A percentile compares a stretch with the other conserved stretches of the same genome.
Conservation (phyloP, 768 basidiomycete genomes). For the Suillus plorans region DNA sequence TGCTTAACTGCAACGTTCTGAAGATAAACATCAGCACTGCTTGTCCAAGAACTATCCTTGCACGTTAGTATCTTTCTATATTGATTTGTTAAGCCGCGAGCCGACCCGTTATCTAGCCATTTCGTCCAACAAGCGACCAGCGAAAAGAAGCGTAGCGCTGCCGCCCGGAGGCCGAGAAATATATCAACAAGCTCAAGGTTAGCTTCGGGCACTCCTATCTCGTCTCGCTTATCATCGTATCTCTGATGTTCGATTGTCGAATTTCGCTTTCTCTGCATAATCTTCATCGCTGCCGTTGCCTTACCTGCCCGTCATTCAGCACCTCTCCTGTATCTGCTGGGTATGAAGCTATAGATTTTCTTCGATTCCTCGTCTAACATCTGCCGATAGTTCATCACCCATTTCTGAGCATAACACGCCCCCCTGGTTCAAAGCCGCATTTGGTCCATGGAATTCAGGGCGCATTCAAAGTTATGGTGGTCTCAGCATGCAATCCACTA, state of each 20-base stretch:
- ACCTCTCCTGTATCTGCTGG: slow-evolving; percentile 34
- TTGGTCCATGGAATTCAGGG: slow-evolving; percentile 27
- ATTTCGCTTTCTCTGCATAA: too few relatives aligned
- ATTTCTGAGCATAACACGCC: slow-evolving; percentile 23
- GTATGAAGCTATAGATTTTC: slow-evolving; percentile 37
- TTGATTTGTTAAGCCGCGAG: slow-evolving; percentile 19
- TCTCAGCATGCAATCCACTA: slow-evolving; percentile 58
- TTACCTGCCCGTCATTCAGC: slow-evolving; percentile 11
- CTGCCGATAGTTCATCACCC: slow-evolving; percentile 28
- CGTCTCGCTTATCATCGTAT: slow-evolving; percentile 11
- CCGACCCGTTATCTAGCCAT: slow-evolving; percentile 46
- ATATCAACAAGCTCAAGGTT: slow-evolving; percentile 52
- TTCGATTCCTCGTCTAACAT: slow-evolving; percentile 27
- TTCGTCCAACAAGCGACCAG: slow-evolving; percentile 82
- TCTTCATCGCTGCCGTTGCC: neutral
- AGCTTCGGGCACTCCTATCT: slow-evolving; percentile 18
- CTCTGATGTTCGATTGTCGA: neutral
- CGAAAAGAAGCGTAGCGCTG: slow-evolving; percentile 73
- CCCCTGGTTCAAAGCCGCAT: slow-evolving; percentile 29
- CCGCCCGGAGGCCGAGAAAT: slow-evolving; percentile 65
- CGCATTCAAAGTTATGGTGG: slow-evolving; percentile 40
- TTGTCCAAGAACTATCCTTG: slow-evolving; percentile 86
- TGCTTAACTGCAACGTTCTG: neutral
- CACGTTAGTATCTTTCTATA: slow-evolving; percentile 61
- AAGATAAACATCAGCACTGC: slow-evolving; percentile 61